Percentiles rank a stretch among this genome's conserved stretches.
phyloP scores from a whole-genome alignment of 352 stramenopile genomes.

The Elongisporangium senticosum region DNA sequence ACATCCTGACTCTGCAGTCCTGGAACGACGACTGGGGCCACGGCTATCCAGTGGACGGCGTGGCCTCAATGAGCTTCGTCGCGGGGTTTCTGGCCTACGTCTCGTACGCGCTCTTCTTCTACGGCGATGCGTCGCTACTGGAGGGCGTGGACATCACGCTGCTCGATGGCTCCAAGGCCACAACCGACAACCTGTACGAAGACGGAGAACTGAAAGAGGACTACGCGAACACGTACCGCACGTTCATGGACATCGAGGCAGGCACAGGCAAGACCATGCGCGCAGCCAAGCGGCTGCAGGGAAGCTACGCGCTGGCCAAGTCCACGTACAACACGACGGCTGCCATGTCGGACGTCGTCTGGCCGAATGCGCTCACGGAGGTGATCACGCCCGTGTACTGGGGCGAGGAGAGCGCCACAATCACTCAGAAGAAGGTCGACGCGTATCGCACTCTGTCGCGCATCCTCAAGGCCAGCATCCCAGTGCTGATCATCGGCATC shows the following conservation, averaged over 20 bases:
- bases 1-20: conserved; percentile 10
- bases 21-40: conserved; percentile 17
- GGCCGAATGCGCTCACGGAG: conserved; percentile 40
- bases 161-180: conserved; percentile 19
- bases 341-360: conserved; percentile 58
- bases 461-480: conserved; percentile 42
- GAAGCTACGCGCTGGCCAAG: conserved; percentile 23
- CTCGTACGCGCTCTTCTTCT: conserved; percentile 35
- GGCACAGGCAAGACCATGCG: conserved; percentile 33
- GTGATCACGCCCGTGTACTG: conserved; percentile 50
- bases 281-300: conserved; percentile 28
- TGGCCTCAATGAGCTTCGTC: conserved; percentile 30
- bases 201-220: conserved; percentile 21
- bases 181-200: conserved; percentile 18
- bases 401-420: conserved; percentile 37
- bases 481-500: conserved; percentile 48
- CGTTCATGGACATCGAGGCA: conserved; percentile 28
- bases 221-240: conserved; percentile 27
- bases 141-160: conserved; percentile 24
- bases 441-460: conserved; percentile 36
- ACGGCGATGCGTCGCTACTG: conserved; percentile 19
- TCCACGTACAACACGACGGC: conserved; percentile 19
- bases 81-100: conserved; percentile 32
- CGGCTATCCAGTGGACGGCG: conserved; percentile 27
- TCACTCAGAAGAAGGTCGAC: conserved; percentile 25